Percentiles rank a stretch among this genome's conserved stretches.
These are phyloP conservation scores for Linanthus parryae DNA, from an alignment of 148 eudicot genomes.

Conservation along the genomic window DNA sequence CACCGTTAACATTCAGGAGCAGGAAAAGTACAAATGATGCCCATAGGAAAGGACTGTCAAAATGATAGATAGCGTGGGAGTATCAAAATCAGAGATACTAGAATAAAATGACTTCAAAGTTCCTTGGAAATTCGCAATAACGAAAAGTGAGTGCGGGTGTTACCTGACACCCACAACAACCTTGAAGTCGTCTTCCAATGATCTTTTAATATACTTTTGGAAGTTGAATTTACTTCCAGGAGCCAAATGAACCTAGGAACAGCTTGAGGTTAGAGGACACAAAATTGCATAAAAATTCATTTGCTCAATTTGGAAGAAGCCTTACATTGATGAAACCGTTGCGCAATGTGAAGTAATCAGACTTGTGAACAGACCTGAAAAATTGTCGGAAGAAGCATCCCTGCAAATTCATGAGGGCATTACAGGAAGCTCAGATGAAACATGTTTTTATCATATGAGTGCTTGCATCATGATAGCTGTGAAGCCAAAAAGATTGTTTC, in stretches of 20 bases:
- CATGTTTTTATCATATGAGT: not conserved
- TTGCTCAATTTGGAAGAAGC: not conserved
- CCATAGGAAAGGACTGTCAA: slow-evolving; percentile 70
- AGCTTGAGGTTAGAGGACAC: not conserved
- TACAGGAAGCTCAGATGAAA: not conserved
- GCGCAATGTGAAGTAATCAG: slow-evolving; percentile 72
- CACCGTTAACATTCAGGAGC: slow-evolving; percentile 67
- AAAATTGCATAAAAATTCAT: not conserved
- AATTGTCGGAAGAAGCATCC: slow-evolving; percentile 81
- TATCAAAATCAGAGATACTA: not conserved
- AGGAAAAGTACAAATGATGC: slow-evolving; percentile 63
- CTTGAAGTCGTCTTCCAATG: slow-evolving; percentile 79
- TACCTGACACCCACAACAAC: slow-evolving; percentile 80
- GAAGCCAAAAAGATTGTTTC: too few species aligned
- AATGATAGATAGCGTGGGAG: slow-evolving; percentile 11
- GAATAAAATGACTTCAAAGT: not conserved
- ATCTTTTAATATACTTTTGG: slow-evolving; percentile 78
- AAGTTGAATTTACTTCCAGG: slow-evolving; percentile 73
- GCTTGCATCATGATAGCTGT: too few species aligned
- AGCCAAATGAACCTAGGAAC: slow-evolving; percentile 69
- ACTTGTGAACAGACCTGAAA: slow-evolving; percentile 60
- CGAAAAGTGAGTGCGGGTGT: slow-evolving; percentile 19
- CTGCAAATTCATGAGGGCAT: slow-evolving; percentile 22
- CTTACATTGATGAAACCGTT: slow-evolving; percentile 75
- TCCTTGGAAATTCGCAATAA: not conserved